Base-by-base conservation (phyloP, 2,329 filamentous ascomycete species). In the Xylaria multiplex region DNA sequence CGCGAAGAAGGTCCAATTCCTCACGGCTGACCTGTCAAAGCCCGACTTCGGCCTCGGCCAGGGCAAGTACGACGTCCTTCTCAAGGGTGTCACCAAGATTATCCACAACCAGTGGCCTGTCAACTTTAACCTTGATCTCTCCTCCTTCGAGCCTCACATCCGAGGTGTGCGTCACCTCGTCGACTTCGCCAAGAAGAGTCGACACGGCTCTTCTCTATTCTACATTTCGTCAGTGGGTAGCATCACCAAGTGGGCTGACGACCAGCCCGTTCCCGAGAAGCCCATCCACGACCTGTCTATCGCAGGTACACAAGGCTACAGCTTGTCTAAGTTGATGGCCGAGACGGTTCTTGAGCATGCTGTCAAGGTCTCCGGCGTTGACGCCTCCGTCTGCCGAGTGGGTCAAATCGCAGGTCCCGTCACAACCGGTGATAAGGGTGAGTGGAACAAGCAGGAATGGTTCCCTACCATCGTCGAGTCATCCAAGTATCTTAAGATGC, bases 371-470 rank as follows among this genome's bases (percentile, higher is more conserved):
- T 76, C 75, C 1, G 79, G 77, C 6, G 68, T 84, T 0, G 77
- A 79, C 2, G 73, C 77, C 2, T 77, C 78, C 1, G 73, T 81
- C 14, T 74, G 82, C 27, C 80, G 84, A 3, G 79, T 84, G 1
- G 83, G 82, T 0, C 83, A 85, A 71, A 80, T 85, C 53, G 80
- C 77, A 0, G 82, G 82, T 0, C 80, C 83, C 0, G 72, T 72
- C 35, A 67, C 63, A 4, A 68, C 73, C 9, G 73, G 71, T 37
- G 73, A 77, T 11, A 70, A 75, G 57, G 86, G 85, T 0, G 67
- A 74, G 35, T 89, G 87, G 87, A 87, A 85, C 64, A 77, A 73
- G 19, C 79, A 84, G 13, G 87, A 89, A 66, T 88, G 85, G 83
- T 74, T 89, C 6, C 87, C 87, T 0, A 79, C 76, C 32, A 74